Percentiles rank a stretch among this genome's conserved stretches.
Evolutionary conservation across 2,329 filamentous ascomycete genomes (phyloP).

Genomic region (Neonectria neomacrospora): DNA sequence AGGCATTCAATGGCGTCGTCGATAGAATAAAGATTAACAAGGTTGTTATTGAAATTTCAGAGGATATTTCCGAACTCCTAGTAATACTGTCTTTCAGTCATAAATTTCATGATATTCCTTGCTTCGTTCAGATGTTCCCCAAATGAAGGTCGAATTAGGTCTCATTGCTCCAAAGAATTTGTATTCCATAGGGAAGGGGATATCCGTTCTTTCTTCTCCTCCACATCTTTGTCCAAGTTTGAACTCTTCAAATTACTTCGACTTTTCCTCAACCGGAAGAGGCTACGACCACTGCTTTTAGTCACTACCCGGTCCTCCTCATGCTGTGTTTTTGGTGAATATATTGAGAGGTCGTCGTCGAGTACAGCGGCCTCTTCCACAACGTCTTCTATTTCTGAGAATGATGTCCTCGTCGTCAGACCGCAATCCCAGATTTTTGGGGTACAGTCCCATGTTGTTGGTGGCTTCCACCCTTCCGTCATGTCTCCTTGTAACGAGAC

Average conservation of each 20-base stretch:
- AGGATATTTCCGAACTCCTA: too few relatives aligned
- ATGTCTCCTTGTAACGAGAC: slow-evolving; percentile 14
- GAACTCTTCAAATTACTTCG: not conserved
- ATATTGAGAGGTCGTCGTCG: not conserved
- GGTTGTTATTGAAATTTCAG: too few relatives aligned
- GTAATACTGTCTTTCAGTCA: slow-evolving; percentile 45
- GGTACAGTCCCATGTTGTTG: slow-evolving; percentile 17
- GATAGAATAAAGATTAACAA: too few relatives aligned
- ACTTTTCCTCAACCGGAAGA: not conserved
- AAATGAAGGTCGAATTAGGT: not conserved
- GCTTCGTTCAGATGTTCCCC: not conserved
- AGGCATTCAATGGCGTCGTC: too few relatives aligned
- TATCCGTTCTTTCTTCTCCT: not conserved
- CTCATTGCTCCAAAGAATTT: not conserved
- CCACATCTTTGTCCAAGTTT: not conserved
- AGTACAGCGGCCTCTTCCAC: not conserved
- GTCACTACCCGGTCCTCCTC: not conserved
- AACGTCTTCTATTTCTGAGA: slow-evolving; percentile 7
- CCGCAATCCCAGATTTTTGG: slow-evolving; percentile 2
- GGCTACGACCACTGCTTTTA: not conserved
- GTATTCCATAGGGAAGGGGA: not conserved
- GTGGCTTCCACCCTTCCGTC: slow-evolving; percentile 29
- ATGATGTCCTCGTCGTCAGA: slow-evolving; percentile 21
- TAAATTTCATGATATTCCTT: not conserved
- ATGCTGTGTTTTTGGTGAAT: not conserved